phyloP scores from a whole-genome alignment of 2,329 filamentous ascomycete species.

The Cryoendolithus antarcticus region DNA sequence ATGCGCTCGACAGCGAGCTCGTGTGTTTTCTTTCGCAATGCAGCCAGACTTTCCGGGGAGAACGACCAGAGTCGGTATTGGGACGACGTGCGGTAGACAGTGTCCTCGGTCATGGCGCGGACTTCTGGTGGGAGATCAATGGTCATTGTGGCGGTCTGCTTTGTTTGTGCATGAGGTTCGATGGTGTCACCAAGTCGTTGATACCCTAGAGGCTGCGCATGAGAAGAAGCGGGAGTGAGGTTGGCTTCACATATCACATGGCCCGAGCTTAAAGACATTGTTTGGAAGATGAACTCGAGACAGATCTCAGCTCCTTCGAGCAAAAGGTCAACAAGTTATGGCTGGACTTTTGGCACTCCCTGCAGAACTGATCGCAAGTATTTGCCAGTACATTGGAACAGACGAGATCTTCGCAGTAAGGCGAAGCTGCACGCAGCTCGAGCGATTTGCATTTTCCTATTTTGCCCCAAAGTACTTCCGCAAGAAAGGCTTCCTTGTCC shows the following conservation, averaged over 20 bases:
- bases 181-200: too few species aligned
- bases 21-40: conserved; percentile 69
- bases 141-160: conserved; percentile 1
- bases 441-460: conserved; percentile 12
- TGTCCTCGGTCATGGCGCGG: conserved; percentile 62
- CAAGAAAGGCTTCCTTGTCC: conserved; percentile 22
- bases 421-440: conserved; percentile 10
- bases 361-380: conserved; percentile 16
- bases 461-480: conserved; percentile 21
- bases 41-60: conserved; percentile 56
- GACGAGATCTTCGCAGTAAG: conserved; percentile 13
- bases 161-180: background rate
- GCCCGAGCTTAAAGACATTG: too few species aligned
- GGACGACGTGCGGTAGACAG: conserved; percentile 76
- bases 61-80: conserved; percentile 93
- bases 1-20: conserved; percentile 56
- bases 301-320: too few species aligned
- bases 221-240: too few species aligned
- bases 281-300: too few species aligned
- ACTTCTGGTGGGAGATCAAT: conserved; percentile 3
- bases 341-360: conserved; percentile 13
- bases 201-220: too few species aligned
- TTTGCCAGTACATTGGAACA: conserved; percentile 13
- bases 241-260: too few species aligned
- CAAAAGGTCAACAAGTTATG: too few species aligned